Evolutionary conservation across 2,329 filamentous ascomycete species (phyloP), one percentile per base, ranked within the genome.

Genomic region (Aspergillus transmontanensis): DNA sequence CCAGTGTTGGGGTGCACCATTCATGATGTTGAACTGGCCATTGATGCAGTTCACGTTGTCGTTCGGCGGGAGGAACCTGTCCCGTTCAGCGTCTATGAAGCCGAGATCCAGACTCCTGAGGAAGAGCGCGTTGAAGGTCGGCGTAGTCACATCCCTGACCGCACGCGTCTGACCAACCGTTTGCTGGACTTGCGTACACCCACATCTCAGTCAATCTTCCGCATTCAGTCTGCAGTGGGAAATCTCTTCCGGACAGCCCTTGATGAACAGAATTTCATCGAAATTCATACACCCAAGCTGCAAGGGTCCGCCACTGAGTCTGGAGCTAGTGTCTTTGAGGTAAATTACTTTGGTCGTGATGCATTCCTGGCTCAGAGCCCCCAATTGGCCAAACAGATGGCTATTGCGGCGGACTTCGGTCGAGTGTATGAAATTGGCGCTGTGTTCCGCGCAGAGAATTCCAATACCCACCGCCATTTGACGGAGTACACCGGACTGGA

Each of bases 401-500:
- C 89, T 58, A 93, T 97, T 46, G 92, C 93, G 6, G 90, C 93
- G 32, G 94, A 97, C 75, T 95, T 97, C 74, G 90, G 90, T 62
- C 88, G 89, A 57, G 94, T 97, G 7, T 97, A 94, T 72, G 94
- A 97, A 75, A 89, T 95, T 67, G 92, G 92, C 19, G 89, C 92
- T 2, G 93, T 97, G 7, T 97, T 97, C 84, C 89, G 94, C 69
- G 94, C 94, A 0, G 94, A 97, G 76, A 96, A 97, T 81, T 96
- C 92, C 74, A 97, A 97, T 78, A 97, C 94, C 0, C 94, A 97
- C 73, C 89, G 94, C 43, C 94, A 97, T 76, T 83, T 97, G 83
- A 97, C 94, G 0, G 94, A 97, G 76, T 97, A 96, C 76, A 97
- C 93, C 5, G 94, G 94, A 60, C 83, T 97, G 34, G 94, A 97